Conservation (phyloP, 495 filamentous ascomycete genomes). For the Aspergillus incahuasiensis region DNA sequence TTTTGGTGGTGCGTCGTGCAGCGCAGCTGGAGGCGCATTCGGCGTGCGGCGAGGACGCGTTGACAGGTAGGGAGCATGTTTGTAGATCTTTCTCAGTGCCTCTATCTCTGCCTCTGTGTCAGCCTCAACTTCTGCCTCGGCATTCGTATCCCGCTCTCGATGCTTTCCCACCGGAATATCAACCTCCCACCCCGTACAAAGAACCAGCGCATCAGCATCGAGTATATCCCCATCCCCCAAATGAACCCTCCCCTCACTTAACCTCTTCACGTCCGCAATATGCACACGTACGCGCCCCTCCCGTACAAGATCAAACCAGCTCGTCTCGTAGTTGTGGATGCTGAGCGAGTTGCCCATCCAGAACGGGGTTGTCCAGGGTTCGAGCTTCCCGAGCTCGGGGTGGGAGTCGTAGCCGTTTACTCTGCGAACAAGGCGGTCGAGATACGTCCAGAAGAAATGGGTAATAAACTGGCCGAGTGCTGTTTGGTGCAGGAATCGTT, state of each 20-base stretch:
- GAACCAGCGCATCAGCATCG: slow-evolving; percentile 52
- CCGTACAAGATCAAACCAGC: slow-evolving; percentile 50
- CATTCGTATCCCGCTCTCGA: neutral
- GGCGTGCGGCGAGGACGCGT: neutral
- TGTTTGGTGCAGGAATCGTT: neutral
- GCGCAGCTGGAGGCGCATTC: neutral
- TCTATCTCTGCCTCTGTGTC: no score
- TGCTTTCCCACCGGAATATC: neutral
- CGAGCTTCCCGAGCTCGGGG: slow-evolving; percentile 57
- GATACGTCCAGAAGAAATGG: neutral
- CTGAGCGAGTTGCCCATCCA: slow-evolving; percentile 48
- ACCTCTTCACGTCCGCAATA: slow-evolving; percentile 47
- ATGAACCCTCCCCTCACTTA: slow-evolving; percentile 37
- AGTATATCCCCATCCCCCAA: slow-evolving; percentile 48
- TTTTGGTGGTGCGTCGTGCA: no score
- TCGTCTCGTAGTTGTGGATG: slow-evolving; percentile 56
- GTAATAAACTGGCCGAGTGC: neutral
- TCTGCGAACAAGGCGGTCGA: slow-evolving; percentile 34
- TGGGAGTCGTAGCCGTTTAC: slow-evolving; percentile 50
- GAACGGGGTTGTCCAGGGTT: slow-evolving; percentile 56
- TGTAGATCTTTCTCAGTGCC: neutral
- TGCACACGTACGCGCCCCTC: slow-evolving; percentile 52
- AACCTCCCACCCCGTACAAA: slow-evolving; percentile 55
- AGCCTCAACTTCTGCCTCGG: no score
- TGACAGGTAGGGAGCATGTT: neutral